These are phyloP conservation scores for Durio zibethinus DNA, from an alignment of 345 rosid genomes.

Conservation along the genomic window DNA sequence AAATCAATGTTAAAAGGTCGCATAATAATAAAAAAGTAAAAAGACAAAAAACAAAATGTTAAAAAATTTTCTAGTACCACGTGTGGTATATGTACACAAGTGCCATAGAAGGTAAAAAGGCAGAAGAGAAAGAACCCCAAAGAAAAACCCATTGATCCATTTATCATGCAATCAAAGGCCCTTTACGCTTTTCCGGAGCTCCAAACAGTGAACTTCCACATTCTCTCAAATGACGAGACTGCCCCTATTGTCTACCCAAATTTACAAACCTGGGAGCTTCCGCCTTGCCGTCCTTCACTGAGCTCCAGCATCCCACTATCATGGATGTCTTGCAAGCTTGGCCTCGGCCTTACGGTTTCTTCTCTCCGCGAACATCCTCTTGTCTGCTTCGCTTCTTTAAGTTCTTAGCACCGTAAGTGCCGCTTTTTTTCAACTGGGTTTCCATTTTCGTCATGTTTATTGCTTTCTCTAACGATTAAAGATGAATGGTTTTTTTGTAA, in stretches of 20 bases:
- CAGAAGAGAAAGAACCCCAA: not conserved
- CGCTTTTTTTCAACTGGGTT: not conserved
- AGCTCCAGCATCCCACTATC: slow-evolving; percentile 21
- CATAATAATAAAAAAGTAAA: too few species aligned
- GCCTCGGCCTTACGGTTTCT: slow-evolving; percentile 30
- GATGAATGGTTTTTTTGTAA: not conserved
- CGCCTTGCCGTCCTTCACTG: slow-evolving; percentile 17
- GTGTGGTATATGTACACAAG: not conserved
- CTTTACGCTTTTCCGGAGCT: not conserved
- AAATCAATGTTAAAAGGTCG: too few species aligned
- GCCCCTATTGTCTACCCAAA: not conserved
- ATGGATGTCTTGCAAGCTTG: slow-evolving; percentile 56
- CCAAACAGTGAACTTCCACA: not conserved
- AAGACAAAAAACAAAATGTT: not conserved
- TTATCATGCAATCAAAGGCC: slow-evolving; percentile 4
- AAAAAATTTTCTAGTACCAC: not conserved
- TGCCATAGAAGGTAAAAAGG: slow-evolving; percentile 24
- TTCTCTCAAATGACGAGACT: slow-evolving; percentile 23
- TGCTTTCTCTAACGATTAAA: not conserved
- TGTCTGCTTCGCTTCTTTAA: slow-evolving; percentile 34
- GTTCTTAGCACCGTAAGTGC: slow-evolving; percentile 53
- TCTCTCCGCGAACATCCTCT: slow-evolving; percentile 36
- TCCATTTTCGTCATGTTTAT: not conserved
- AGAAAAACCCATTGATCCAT: not conserved
- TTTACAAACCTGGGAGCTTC: slow-evolving; percentile 9